A percentile compares a stretch with the other conserved stretches of the same genome.
phyloP scores from a whole-genome alignment of 2,329 filamentous ascomycete species.

The Colletotrichum australisinense region DNA sequence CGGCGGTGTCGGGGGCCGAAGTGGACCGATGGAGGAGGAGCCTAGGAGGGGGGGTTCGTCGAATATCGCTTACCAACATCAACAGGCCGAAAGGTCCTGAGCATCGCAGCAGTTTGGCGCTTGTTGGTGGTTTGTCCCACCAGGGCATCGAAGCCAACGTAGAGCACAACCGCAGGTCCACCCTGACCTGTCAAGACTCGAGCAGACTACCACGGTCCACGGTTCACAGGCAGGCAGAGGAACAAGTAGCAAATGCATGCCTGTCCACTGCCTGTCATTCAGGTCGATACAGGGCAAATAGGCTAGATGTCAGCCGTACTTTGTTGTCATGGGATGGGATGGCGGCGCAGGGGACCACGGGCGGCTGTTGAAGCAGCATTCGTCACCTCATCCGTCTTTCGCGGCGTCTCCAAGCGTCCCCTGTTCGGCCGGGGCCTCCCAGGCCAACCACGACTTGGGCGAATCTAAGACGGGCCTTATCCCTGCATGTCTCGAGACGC shows the following conservation, averaged over 20 bases:
- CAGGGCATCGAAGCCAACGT: not conserved
- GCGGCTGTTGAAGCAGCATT: conserved; percentile 12
- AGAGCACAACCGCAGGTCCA: not conserved
- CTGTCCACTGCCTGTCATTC: not conserved
- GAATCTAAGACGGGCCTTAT: not conserved
- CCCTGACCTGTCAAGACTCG: not conserved
- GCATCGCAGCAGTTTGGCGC: not conserved
- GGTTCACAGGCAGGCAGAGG: not conserved
- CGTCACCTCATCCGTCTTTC: conserved; percentile 10
- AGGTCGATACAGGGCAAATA: not conserved
- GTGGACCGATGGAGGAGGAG: not conserved
- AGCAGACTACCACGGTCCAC: not conserved
- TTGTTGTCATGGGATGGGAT: conserved; percentile 14
- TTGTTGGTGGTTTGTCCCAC: not conserved
- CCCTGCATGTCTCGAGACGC: conserved; percentile 26
- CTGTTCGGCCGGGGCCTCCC: not conserved
- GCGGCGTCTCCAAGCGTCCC: not conserved
- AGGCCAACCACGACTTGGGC: not conserved
- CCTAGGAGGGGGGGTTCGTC: conserved; percentile 5
- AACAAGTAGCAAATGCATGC: not conserved
- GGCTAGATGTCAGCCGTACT: not conserved
- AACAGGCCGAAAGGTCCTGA: not conserved
- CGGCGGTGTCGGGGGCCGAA: conserved; percentile 7
- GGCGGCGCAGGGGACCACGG: not conserved
- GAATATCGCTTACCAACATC: conserved; percentile 19